phyloP scores from a whole-genome alignment of 164 flowering plant species.

The Nelumbo lutea region DNA sequence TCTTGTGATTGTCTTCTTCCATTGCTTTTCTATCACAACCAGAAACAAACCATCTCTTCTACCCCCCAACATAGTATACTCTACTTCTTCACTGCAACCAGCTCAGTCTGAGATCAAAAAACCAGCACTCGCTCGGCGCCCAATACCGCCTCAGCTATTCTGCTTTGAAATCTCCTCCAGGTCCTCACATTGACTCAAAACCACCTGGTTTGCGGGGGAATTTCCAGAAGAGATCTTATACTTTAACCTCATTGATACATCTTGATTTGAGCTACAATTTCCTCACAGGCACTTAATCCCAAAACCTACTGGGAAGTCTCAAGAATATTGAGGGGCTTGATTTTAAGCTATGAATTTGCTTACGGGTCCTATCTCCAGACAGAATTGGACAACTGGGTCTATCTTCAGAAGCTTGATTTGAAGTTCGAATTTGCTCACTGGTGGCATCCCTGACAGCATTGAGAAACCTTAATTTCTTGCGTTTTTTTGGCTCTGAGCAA shows the following conservation, averaged over 20 bases:
- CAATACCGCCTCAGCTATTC: slow-evolving; percentile 67
- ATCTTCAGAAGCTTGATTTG: slow-evolving; percentile 81
- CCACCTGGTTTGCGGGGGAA: slow-evolving; percentile 37
- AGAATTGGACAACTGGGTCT: slow-evolving; percentile 54
- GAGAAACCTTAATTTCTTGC: slow-evolving; percentile 44
- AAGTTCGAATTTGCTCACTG: slow-evolving; percentile 69
- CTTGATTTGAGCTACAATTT: slow-evolving; percentile 82
- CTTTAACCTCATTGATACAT: slow-evolving; percentile 43
- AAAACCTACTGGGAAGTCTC: slow-evolving; percentile 47
- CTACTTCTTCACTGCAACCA: slow-evolving; percentile 53
- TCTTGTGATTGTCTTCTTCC: slow-evolving; percentile 58
- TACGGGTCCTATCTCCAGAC: slow-evolving; percentile 45
- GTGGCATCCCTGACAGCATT: slow-evolving; percentile 48
- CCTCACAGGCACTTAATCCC: slow-evolving; percentile 60
- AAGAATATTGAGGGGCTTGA: slow-evolving; percentile 63
- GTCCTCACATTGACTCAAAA: slow-evolving; percentile 83
- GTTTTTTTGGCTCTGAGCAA: slow-evolving; percentile 66
- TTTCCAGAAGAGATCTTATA: slow-evolving; percentile 48
- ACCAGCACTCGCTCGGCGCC: slow-evolving; percentile 54
- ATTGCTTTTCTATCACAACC: slow-evolving; percentile 65
- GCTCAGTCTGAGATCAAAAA: slow-evolving; percentile 77
- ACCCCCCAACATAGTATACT: slow-evolving; percentile 7
- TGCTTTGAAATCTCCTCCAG: slow-evolving; percentile 45
- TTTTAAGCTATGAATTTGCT: slow-evolving; percentile 72
- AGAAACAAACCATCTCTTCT: slow-evolving; percentile 38